These are phyloP conservation scores for Meira nashicola DNA, from an alignment of 1,284 basidiomycete species.

Conservation along the genomic window DNA sequence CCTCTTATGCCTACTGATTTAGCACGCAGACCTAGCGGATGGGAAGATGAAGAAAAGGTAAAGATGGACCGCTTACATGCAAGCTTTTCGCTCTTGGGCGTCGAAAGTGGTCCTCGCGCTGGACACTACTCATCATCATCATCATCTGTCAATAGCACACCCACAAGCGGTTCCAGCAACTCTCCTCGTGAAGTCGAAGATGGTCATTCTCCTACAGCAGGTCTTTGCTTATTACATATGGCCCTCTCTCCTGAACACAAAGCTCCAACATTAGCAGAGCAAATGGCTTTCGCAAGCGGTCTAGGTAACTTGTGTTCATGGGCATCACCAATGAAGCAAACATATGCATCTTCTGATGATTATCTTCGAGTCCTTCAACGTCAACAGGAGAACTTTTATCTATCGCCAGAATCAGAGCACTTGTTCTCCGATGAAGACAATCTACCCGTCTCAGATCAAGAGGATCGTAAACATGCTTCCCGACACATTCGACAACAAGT, in stretches of 20 bases:
- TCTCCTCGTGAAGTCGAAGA: not conserved
- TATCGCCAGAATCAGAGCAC: not conserved
- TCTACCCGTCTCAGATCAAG: not conserved
- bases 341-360: slow-evolving; percentile 2
- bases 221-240: not conserved
- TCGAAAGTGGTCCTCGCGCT: not conserved
- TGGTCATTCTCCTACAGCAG: not conserved
- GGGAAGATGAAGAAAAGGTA: slow-evolving; percentile 1
- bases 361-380: not conserved
- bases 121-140: not conserved
- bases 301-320: slow-evolving; percentile 12
- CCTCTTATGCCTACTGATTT: no score
- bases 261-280: slow-evolving; percentile 18
- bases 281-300: slow-evolving; percentile 19
- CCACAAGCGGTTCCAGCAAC: no score
- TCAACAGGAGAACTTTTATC: not conserved
- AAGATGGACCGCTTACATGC: slow-evolving; percentile 8
- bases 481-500: not conserved
- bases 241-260: slow-evolving; percentile 11
- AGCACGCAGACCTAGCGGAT: no score
- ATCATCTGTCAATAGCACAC: not conserved
- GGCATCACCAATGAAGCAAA: slow-evolving; percentile 1
- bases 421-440: not conserved
- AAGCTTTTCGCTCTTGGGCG: slow-evolving; percentile 9
- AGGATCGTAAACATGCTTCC: not conserved